Conservation (phyloP, 228 moss, liverwort and hornwort genomes). For the Sphagnum magellanicum region DNA sequence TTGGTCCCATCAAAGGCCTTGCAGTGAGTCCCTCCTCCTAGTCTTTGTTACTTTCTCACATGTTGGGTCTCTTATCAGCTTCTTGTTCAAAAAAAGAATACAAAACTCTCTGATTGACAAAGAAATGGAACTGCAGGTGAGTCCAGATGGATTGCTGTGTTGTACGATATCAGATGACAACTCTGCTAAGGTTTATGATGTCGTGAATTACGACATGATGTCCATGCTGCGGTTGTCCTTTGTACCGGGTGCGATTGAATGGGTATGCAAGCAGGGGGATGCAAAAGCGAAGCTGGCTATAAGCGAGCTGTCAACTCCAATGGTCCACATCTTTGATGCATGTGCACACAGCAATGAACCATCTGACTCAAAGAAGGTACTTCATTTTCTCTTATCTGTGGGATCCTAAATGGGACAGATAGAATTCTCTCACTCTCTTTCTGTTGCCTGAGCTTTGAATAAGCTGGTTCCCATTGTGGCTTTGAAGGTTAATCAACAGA, state of each 20-base stretch:
- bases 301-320: slow-evolving; percentile 55
- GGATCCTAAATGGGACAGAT: background rate
- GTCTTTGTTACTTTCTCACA: background rate
- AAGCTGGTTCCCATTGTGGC: too few relatives aligned
- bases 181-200: slow-evolving; percentile 89
- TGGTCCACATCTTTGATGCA: slow-evolving; percentile 80
- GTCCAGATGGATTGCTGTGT: slow-evolving; percentile 94
- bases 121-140: slow-evolving; percentile 53
- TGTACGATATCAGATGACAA: slow-evolving; percentile 87
- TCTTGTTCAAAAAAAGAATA: background rate
- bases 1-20: slow-evolving; percentile 84
- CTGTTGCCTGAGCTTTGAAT: too few relatives aligned
- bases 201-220: slow-evolving; percentile 99
- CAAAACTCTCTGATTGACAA: background rate
- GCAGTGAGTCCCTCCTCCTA: slow-evolving; percentile 37
- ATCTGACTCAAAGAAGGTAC: slow-evolving; percentile 49
- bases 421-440: too few relatives aligned
- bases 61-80: background rate
- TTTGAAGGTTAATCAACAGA: background rate
- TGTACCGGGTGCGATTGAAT: slow-evolving; percentile 72
- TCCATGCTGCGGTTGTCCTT: slow-evolving; percentile 83
- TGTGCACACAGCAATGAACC: slow-evolving; percentile 83
- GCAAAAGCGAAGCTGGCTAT: slow-evolving; percentile 93
- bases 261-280: slow-evolving; percentile 95
- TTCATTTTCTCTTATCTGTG: slow-evolving; percentile 3